These are phyloP conservation scores for Skeletonema tropicum DNA, from an alignment of 108 stramenopile species.

Conservation along the genomic window DNA sequence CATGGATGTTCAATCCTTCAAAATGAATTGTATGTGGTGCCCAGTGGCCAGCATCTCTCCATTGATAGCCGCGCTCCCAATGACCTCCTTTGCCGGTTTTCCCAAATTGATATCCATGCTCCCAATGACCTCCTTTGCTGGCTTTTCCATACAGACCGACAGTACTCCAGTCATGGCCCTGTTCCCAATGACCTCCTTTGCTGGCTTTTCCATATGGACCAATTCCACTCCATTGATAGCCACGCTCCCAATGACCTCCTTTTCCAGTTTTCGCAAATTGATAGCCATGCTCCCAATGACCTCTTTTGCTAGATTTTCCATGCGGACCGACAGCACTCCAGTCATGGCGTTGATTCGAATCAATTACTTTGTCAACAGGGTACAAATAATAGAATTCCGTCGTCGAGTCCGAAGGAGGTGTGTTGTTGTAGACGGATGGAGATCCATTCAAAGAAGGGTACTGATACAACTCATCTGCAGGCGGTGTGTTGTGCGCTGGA, in stretches of 20 bases:
- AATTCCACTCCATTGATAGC: neutral
- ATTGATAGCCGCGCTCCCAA: neutral
- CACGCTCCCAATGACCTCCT: neutral
- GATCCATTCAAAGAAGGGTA: neutral
- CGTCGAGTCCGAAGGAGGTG: neutral
- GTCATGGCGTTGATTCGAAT: too few species aligned
- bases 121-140: neutral
- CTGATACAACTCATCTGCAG: too few species aligned
- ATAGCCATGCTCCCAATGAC: neutral
- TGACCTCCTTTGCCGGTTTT: neutral
- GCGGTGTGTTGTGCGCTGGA: neutral
- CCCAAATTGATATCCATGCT: neutral
- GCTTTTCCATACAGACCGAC: neutral
- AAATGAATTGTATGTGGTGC: neutral
- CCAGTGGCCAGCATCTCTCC: neutral
- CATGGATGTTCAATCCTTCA: neutral
- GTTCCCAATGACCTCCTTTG: neutral
- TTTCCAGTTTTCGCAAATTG: neutral
- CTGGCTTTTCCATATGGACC: neutral
- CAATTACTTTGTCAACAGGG: neutral
- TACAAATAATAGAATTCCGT: neutral
- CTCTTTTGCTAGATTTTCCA: neutral
- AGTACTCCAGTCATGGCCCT: neutral
- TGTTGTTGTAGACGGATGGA: neutral
- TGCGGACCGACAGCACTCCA: too few species aligned